These are phyloP conservation scores for Globisporangium splendens DNA, from an alignment of 352 stramenopile species.

Conservation along the genomic window DNA sequence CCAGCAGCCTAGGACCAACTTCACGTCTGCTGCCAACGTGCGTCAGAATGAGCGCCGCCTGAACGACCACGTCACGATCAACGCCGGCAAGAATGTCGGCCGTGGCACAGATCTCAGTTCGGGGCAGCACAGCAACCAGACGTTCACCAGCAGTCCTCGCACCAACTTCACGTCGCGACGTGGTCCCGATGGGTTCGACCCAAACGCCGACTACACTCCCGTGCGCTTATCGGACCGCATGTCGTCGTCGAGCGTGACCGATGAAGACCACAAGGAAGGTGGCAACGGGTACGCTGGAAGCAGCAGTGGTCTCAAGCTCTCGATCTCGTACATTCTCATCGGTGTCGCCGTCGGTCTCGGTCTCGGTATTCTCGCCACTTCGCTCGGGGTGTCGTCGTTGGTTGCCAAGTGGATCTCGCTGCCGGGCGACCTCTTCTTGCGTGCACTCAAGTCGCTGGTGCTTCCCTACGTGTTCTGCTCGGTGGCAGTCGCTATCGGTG, in stretches of 20 bases:
- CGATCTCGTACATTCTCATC: constrained; percentile 47
- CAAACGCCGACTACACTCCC: constrained; percentile 7
- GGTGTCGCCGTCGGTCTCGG: constrained; percentile 44
- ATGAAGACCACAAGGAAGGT: not conserved
- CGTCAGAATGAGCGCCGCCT: not conserved
- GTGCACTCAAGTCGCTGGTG: constrained; percentile 73
- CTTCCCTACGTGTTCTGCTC: constrained; percentile 81
- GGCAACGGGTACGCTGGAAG: constrained; percentile 20
- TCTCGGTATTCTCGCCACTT: constrained; percentile 44
- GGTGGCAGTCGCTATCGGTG: constrained; percentile 66
- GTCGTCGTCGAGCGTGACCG: constrained; percentile 7
- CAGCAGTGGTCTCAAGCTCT: constrained; percentile 45
- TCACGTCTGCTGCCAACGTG: constrained; percentile 9
- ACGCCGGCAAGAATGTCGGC: not conserved
- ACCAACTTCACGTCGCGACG: constrained; percentile 46
- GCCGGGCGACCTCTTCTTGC: constrained; percentile 70
- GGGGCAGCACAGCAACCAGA: constrained; percentile 12
- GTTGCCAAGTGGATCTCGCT: constrained; percentile 57
- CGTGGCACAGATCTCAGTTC: not conserved
- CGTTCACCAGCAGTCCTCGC: constrained; percentile 25
- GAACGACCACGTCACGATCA: constrained; percentile 4
- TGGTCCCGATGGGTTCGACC: constrained; percentile 6
- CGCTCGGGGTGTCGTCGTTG: constrained; percentile 37
- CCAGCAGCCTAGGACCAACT: constrained; percentile 29
- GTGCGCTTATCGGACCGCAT: constrained; percentile 12